A percentile compares a stretch with the other conserved stretches of the same genome.
Evolutionary conservation across 495 filamentous ascomycete genomes (phyloP).

Genomic region (Neurospora cerealis): DNA sequence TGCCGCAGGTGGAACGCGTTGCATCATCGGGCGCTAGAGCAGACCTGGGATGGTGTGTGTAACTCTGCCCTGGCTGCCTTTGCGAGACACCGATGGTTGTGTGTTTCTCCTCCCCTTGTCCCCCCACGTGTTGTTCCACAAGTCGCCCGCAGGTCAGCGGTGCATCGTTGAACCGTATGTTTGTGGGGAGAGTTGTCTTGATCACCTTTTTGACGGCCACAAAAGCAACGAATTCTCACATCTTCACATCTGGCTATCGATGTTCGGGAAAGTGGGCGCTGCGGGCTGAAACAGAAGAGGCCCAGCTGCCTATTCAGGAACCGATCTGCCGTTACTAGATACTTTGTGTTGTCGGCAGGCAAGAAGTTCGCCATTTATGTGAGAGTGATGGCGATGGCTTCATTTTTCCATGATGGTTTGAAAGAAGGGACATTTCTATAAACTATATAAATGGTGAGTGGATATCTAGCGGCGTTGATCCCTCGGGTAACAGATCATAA

Average conservation of each 20-base stretch:
- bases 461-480: not conserved
- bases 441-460: not conserved
- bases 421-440: not conserved
- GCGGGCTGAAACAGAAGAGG: not conserved
- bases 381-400: not conserved
- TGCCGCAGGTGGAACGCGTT: not conserved
- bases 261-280: not conserved
- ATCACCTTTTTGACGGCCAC: not conserved
- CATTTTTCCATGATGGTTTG: not conserved
- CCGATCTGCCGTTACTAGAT: not conserved
- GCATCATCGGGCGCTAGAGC: not conserved
- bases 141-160: not conserved
- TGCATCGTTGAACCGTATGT: not conserved
- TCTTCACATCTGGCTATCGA: not conserved
- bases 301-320: not conserved
- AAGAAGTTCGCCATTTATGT: not conserved
- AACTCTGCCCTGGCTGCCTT: not conserved
- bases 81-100: not conserved
- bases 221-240: not conserved
- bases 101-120: not conserved
- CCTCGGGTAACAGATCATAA: not conserved
- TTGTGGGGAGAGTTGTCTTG: not conserved
- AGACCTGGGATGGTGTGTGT: not conserved
- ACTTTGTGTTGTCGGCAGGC: not conserved
- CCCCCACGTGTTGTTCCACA: not conserved